A percentile compares a stretch with the other conserved stretches of the same genome.
Conservation (phyloP, 2,329 filamentous ascomycete genomes). For the Calonectria leucothoes region DNA sequence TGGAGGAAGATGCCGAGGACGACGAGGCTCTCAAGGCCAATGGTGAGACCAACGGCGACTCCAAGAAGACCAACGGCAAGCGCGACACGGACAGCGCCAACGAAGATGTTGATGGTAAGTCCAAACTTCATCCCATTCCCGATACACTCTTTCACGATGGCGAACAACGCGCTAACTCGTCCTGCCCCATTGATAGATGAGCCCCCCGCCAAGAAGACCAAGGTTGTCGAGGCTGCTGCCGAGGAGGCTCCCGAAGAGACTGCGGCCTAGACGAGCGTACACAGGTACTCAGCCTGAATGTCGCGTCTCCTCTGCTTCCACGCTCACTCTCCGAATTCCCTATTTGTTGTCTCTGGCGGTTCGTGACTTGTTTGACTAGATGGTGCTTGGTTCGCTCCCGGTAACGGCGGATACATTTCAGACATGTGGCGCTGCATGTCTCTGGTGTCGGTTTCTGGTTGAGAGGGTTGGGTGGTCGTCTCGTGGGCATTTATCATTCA, state of each 20-base stretch:
- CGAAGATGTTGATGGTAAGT: constrained; percentile 18
- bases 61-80: constrained; percentile 35
- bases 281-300: not conserved
- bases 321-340: constrained; percentile 5
- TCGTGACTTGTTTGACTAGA: constrained; percentile 16
- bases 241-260: constrained; percentile 34
- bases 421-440: not conserved
- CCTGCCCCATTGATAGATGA: not conserved
- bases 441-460: not conserved
- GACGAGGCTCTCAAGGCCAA: constrained; percentile 41
- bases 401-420: not conserved
- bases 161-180: not conserved
- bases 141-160: not conserved
- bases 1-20: constrained; percentile 42
- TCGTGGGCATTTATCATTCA: constrained; percentile 5
- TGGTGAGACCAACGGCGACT: constrained; percentile 39
- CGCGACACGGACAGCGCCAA: constrained; percentile 13
- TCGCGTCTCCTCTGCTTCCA: not conserved
- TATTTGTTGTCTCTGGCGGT: not conserved
- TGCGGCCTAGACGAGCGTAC: not conserved
- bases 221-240: constrained; percentile 30
- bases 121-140: not conserved
- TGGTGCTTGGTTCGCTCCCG: constrained; percentile 15
- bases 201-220: constrained; percentile 21
- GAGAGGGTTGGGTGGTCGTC: constrained; percentile 1